Conservation (phyloP, 192 early-diverging fungal genomes). For the Backusella mclennaniae region DNA sequence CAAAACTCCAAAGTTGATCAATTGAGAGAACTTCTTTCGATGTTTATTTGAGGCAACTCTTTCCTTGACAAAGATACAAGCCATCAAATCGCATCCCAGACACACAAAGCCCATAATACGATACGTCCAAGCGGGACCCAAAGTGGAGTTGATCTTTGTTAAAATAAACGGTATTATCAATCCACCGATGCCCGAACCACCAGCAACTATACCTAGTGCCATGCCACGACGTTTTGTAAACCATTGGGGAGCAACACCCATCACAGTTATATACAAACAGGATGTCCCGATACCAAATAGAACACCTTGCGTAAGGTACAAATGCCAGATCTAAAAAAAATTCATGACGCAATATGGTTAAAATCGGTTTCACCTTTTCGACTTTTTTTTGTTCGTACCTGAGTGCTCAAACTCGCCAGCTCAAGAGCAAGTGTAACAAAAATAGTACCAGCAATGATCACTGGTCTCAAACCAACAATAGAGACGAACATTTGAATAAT, state of each 20-base stretch:
- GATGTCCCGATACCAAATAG: constrained; percentile 53
- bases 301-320: constrained; percentile 58
- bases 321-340: constrained; percentile 52
- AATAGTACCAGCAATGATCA: constrained; percentile 13
- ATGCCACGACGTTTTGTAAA: constrained; percentile 54
- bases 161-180: constrained; percentile 59
- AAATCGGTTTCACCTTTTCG: neutral
- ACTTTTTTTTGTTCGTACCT: neutral
- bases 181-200: constrained; percentile 74
- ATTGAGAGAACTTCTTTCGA: neutral
- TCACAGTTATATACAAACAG: constrained; percentile 13
- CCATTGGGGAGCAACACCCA: constrained; percentile 52
- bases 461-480: constrained; percentile 8
- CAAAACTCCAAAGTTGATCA: constrained; percentile 23
- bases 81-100: neutral
- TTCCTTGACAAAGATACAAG: constrained; percentile 17
- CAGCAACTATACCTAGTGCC: constrained; percentile 51
- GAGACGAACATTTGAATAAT: constrained; percentile 19
- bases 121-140: constrained; percentile 55
- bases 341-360: neutral
- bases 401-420: constrained; percentile 18
- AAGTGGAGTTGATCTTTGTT: constrained; percentile 47
- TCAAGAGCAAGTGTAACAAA: constrained; percentile 16
- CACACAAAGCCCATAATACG: constrained; percentile 31
- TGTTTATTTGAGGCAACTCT: neutral